These are phyloP conservation scores for Eragrostis nindensis DNA, from an alignment of 176 grass and related monocot species.

Conservation along the genomic window DNA sequence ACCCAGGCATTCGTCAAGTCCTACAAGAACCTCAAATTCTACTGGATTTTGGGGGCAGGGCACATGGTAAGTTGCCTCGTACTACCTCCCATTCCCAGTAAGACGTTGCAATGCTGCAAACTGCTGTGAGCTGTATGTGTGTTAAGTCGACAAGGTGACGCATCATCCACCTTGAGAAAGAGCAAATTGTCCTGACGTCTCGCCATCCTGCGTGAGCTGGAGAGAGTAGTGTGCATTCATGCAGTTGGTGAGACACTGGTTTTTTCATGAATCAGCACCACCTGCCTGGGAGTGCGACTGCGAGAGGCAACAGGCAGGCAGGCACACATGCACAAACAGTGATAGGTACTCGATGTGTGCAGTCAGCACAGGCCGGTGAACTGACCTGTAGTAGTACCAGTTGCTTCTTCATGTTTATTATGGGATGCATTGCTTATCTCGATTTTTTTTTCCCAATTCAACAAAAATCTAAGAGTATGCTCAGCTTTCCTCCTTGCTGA, in stretches of 20 bases:
- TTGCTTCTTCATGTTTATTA: too few species aligned
- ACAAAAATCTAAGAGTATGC: slow-evolving; percentile 40
- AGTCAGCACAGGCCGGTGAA: slow-evolving; percentile 30
- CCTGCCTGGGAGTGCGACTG: background rate
- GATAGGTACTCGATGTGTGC: background rate
- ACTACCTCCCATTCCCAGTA: background rate
- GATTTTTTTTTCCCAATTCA: too few species aligned
- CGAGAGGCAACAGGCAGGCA: background rate
- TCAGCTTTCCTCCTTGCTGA: background rate
- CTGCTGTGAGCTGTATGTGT: background rate
- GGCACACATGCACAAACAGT: slow-evolving; percentile 44
- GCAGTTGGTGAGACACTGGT: slow-evolving; percentile 30
- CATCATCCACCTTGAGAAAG: slow-evolving; percentile 14
- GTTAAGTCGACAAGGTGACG: background rate
- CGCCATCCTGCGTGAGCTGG: slow-evolving; percentile 38
- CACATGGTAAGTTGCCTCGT: slow-evolving; percentile 68
- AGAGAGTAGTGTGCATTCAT: slow-evolving; percentile 40
- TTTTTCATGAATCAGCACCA: slow-evolving; percentile 35
- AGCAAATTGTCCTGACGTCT: background rate
- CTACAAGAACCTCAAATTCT: slow-evolving; percentile 84
- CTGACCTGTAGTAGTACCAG: background rate
- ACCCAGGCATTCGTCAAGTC: slow-evolving; percentile 82
- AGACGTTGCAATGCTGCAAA: background rate
- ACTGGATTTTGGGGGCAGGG: slow-evolving; percentile 84
- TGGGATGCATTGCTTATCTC: too few species aligned